Evolutionary conservation across 2,329 filamentous ascomycete genomes (phyloP).

Genomic region (Fusarium newnesense): DNA sequence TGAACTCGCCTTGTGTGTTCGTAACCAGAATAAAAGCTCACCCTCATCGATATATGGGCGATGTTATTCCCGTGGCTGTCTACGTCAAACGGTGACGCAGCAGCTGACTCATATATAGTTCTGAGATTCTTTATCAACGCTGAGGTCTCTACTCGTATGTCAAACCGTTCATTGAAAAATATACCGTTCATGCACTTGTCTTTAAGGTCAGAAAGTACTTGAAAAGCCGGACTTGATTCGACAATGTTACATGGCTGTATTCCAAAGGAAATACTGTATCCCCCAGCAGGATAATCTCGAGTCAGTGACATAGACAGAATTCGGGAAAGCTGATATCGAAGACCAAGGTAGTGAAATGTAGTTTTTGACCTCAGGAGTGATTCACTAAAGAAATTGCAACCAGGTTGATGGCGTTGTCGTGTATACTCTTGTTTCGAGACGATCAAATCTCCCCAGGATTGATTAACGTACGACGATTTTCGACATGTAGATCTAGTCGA

Average conservation of each 20-base stretch:
- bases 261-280: background rate
- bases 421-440: no score
- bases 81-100: background rate
- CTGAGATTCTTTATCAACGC: background rate
- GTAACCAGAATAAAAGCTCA: background rate
- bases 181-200: no score
- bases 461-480: no score
- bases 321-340: fast-evolving
- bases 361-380: background rate
- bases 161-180: no score
- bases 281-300: fast-evolving
- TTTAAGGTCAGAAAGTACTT: background rate
- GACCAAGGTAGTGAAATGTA: background rate
- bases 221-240: background rate
- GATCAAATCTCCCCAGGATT: no score
- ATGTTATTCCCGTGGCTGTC: background rate
- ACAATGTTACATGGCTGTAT: background rate
- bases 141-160: background rate
- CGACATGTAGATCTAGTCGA: no score
- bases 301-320: fast-evolving
- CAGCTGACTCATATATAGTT: background rate
- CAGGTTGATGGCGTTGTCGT: no score
- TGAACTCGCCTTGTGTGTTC: background rate
- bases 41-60: background rate
- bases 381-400: no score